Percentiles rank a stretch among this genome's conserved stretches.
phyloP scores from a whole-genome alignment of 371 early-diverging fungal genomes.

The Actinomortierella wolfii region DNA sequence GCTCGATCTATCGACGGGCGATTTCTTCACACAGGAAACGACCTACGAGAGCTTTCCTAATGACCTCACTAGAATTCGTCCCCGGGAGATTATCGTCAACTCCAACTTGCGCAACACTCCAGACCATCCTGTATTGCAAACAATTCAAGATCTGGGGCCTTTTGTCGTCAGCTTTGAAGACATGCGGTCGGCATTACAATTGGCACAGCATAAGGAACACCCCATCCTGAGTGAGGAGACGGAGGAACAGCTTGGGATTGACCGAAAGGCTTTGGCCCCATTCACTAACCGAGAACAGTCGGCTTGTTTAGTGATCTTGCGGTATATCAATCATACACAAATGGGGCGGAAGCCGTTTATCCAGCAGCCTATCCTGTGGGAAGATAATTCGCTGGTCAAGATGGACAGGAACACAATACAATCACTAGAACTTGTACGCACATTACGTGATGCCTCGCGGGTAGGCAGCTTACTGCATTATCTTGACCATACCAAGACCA shows the following conservation, averaged over 20 bases:
- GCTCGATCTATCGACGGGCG: conserved; percentile 92
- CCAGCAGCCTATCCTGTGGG: conserved; percentile 53
- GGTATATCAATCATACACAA: conserved; percentile 63
- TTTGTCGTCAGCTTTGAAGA: conserved; percentile 42
- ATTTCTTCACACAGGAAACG: conserved; percentile 73
- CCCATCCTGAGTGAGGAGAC: conserved; percentile 18
- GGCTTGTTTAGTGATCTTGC: conserved; percentile 57
- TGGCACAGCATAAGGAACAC: conserved; percentile 11
- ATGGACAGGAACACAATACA: conserved; percentile 66
- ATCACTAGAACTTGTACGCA: conserved; percentile 61
- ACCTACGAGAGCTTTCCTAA: conserved; percentile 53
- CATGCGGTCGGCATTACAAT: conserved; percentile 31
- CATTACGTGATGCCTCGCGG: conserved; percentile 52
- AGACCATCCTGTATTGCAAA: conserved; percentile 21
- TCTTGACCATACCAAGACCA: conserved; percentile 79
- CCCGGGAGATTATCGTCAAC: conserved; percentile 80
- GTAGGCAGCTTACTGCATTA: conserved; percentile 69
- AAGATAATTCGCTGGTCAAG: conserved; percentile 52
- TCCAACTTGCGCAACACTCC: conserved; percentile 17
- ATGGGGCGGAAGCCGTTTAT: conserved; percentile 52
- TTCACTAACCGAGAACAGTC: conserved; percentile 51
- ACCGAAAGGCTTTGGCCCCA: conserved; percentile 12
- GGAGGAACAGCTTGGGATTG: conserved; percentile 17
- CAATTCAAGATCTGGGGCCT: conserved; percentile 16
- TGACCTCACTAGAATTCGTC: conserved; percentile 83